Base-by-base conservation (phyloP, 495 filamentous ascomycete species). In the Parachaetomium inaequale region DNA sequence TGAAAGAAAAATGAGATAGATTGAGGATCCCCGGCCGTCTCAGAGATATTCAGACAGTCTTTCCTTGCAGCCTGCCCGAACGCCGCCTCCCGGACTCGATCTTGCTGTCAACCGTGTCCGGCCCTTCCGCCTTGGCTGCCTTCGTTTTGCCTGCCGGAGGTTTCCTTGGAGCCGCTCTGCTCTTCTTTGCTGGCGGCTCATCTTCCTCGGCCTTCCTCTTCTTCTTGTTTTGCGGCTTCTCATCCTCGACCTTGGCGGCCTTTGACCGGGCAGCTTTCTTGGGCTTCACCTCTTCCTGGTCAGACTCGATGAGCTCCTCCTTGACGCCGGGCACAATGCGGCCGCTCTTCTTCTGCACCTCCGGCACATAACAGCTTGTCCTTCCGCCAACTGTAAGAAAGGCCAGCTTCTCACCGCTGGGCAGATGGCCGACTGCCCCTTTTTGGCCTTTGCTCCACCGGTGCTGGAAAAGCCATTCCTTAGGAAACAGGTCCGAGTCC, bases 361-460 rank as follows among this genome's bases (percentile, higher is more conserved):
- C 86, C 0, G 90, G 91, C 7, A 93, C 91, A 36, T 94, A 85
- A 28, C 91, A 93, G 63, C 89, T 95, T 3, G 94, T 96, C 62
- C 94, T 81, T 3, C 91, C 91, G 4, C 93, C 92, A 6, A 97
- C 93, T 14, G 87, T 96, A 25, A 97, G 64, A 67, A 88, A 92
- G 0, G 82, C 85, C 32, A 98, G 86, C 74, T 86, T 91, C 59
- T 90, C 88, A 0, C 94, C 94, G 65, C 87, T 96, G 3, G 92
- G 92, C 26, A 97, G 74, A 19, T 76, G 83, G 3, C 79, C 80
- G 0, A 78, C 56, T 7, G 81, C 79, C 56, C 88, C 88, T 70
- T 93, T 93, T 75, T 90, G 90, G 15, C 93, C 93, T 69, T 95
- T 96, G 11, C 86, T 81, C 93, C 93, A 96, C 21, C 94, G 85